These are phyloP conservation scores for Neocatenulostroma microsporum DNA, from an alignment of 2,329 filamentous ascomycete species.

Conservation along the genomic window DNA sequence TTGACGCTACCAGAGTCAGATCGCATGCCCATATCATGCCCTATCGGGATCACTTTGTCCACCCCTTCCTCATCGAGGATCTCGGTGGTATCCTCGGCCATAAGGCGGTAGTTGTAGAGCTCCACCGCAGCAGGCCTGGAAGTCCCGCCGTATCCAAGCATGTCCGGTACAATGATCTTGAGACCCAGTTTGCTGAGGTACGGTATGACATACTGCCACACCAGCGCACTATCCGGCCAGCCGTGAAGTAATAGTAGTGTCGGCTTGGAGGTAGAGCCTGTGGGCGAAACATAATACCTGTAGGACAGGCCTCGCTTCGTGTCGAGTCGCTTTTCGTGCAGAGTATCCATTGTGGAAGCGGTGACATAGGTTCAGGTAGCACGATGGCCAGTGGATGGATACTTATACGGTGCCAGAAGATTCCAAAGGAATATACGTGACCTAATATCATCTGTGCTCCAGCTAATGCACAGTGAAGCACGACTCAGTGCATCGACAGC, in stretches of 20 bases:
- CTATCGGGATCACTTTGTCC: slow-evolving; percentile 16
- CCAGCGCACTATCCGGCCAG: slow-evolving; percentile 41
- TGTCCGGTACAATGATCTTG: slow-evolving; percentile 33
- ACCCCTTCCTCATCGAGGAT: slow-evolving; percentile 35
- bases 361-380: neutral
- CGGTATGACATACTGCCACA: slow-evolving; percentile 39
- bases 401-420: too few relatives aligned
- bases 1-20: too few relatives aligned
- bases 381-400: too few relatives aligned
- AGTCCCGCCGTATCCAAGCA: slow-evolving; percentile 33
- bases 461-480: too few relatives aligned
- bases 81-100: slow-evolving; percentile 33
- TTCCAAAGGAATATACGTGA: too few relatives aligned
- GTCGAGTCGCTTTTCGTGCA: slow-evolving; percentile 17
- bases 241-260: slow-evolving; percentile 40
- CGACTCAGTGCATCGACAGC: neutral
- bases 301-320: slow-evolving; percentile 29
- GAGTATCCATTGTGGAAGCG: slow-evolving; percentile 13
- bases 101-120: slow-evolving; percentile 26
- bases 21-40: slow-evolving; percentile 15
- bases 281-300: slow-evolving; percentile 32
- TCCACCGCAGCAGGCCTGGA: slow-evolving; percentile 35
- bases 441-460: too few relatives aligned
- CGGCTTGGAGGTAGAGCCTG: slow-evolving; percentile 24
- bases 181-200: slow-evolving; percentile 30